Base-by-base conservation (phyloP, 73 alveolate genomes). In the Blepharisma japonicum region DNA sequence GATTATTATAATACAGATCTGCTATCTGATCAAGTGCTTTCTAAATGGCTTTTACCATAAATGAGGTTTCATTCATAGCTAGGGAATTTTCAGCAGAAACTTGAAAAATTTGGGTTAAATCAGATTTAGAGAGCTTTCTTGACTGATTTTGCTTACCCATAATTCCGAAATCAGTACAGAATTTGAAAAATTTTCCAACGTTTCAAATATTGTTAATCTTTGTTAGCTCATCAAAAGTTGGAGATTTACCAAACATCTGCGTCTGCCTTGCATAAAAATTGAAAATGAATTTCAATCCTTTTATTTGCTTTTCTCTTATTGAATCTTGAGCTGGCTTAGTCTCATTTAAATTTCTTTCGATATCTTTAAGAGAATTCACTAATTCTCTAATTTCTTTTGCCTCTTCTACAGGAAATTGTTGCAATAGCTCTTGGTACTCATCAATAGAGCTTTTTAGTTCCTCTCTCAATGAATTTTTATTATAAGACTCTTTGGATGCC, bases 201-300 rank as follows among this genome's bases (percentile, higher is more conserved):
- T 61, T 61, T 25, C 14, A 61, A 18, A 61, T 9, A 61, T 61
- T 61, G 2, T 61, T n/a, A 61, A 14, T n/a, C 14, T 61, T 39
- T 18, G 74, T 61, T 14, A 61, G 14, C 23, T 61, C 74, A 25
- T 61, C 74, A 25, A 61, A 61, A 18, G 74, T 61, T 25, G 74
- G 74, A 0, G 38, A 8, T n/a, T 25, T 61, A 2, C 74, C 74
- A 18, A 61, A 20, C 74, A 61, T 61, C 5, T 61, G 14, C 6
- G 23, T 61, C 47, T 61, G 74, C 23, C 46, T 61, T 61, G 74
- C 74, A 25, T 61, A 61, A 61, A 61, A 61, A 14, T 20, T 20
- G 47, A 61, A 61, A 9, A 61, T 25, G 2, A 14, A n/a, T 61
- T 61, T 61, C 14, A 61, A 25, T 18, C 47, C 74, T 61, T 61